A percentile compares a stretch with the other conserved stretches of the same genome.
Conservation (phyloP, 371 early-diverging fungal species). For the Circinella umbellata region DNA sequence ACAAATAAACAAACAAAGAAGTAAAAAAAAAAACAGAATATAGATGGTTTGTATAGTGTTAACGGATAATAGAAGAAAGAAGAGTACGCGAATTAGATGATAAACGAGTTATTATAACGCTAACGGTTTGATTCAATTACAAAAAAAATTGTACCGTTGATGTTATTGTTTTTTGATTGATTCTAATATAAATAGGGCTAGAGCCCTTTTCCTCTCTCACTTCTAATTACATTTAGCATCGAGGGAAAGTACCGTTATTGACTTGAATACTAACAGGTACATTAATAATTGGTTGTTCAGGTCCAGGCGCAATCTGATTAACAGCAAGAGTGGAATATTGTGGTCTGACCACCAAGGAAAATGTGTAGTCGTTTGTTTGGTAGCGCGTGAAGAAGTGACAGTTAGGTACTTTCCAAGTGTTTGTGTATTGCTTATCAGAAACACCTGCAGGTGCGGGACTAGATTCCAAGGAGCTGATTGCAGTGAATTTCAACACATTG, state of each 20-base stretch:
- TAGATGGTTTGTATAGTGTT: too few species aligned
- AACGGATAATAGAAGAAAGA: neutral
- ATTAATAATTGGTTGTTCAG: constrained; percentile 17
- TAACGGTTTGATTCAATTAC: neutral
- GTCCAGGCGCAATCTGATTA: constrained; percentile 14
- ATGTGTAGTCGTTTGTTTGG: constrained; percentile 20
- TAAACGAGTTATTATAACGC: neutral
- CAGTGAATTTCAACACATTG: constrained; percentile 21
- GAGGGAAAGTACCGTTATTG: constrained; percentile 29
- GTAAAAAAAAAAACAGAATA: too few species aligned
- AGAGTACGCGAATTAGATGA: neutral
- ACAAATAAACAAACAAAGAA: neutral
- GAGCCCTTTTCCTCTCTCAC: neutral
- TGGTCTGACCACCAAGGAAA: constrained; percentile 21
- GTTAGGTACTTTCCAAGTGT: constrained; percentile 25
- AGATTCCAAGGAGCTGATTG: constrained; percentile 10
- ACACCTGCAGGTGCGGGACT: constrained; percentile 26
- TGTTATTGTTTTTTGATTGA: neutral
- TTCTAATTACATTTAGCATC: constrained; percentile 17
- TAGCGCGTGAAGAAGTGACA: constrained; percentile 36
- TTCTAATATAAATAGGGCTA: neutral
- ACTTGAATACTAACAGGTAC: constrained; percentile 24
- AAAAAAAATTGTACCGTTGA: neutral
- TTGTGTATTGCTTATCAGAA: constrained; percentile 21
- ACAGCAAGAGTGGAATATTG: constrained; percentile 14